Percentiles rank a stretch among this genome's conserved stretches.
These are phyloP conservation scores for Skeletonema menzelii DNA, from an alignment of 108 stramenopile genomes.

Conservation along the genomic window DNA sequence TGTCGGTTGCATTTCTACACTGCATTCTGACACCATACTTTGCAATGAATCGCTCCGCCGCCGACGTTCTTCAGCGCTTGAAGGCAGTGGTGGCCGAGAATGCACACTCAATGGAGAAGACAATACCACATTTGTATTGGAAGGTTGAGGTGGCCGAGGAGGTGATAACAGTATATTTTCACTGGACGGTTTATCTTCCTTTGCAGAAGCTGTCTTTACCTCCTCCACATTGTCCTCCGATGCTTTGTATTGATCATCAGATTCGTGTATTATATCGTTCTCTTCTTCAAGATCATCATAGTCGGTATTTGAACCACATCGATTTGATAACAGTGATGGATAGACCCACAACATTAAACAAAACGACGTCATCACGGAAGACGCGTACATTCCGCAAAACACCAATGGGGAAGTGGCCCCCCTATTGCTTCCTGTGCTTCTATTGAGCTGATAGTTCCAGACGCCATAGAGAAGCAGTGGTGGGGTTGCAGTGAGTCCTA, in stretches of 20 bases:
- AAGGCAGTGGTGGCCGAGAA: background rate
- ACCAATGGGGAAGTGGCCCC: background rate
- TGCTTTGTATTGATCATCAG: background rate
- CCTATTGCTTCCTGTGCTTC: background rate
- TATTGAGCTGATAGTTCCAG: conserved; percentile 3
- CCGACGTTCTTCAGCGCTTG: conserved; percentile 17
- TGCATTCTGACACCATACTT: conserved; percentile 31
- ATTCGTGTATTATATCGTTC: background rate
- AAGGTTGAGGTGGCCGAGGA: background rate
- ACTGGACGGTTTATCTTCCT: background rate
- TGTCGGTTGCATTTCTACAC: conserved; percentile 16
- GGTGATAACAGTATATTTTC: background rate
- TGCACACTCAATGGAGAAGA: background rate
- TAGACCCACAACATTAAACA: conserved; percentile 4
- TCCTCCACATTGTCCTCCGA: background rate
- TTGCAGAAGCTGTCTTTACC: background rate
- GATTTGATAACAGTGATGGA: background rate
- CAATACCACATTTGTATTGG: background rate
- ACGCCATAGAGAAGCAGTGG: conserved; percentile 4
- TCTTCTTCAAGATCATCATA: conserved; percentile 2
- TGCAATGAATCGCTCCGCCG: conserved; percentile 35
- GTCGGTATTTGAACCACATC: background rate
- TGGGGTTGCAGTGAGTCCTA: background rate
- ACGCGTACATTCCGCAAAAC: conserved; percentile 15
- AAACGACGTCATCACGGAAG: conserved; percentile 6